Conservation (phyloP, 2,329 filamentous ascomycete species). For the Verruconis gallopava region DNA sequence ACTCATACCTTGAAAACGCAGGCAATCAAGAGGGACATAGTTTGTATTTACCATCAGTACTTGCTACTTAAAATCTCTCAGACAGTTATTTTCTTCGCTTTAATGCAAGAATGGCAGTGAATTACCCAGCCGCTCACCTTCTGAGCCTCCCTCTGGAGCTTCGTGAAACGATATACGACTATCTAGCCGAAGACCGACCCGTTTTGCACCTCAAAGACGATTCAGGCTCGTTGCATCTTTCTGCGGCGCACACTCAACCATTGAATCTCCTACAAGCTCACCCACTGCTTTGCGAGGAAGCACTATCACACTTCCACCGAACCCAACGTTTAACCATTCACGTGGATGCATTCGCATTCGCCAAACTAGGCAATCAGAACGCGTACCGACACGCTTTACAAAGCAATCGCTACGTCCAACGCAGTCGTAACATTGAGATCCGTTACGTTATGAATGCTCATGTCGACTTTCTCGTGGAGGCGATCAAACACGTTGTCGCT, state of each 20-base stretch:
- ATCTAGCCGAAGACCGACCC: neutral
- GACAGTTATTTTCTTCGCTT: no score
- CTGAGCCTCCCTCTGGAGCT: neutral
- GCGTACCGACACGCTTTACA: neutral
- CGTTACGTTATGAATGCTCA: neutral
- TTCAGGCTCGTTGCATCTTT: neutral
- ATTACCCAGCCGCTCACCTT: neutral
- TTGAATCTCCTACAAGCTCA: neutral
- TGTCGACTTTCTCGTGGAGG: neutral
- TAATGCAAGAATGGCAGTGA: no score
- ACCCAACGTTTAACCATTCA: neutral
- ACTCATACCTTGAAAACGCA: no score
- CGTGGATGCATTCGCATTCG: neutral
- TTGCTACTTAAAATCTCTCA: no score
- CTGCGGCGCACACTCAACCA: neutral
- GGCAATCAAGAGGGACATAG: no score
- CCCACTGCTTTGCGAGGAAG: neutral
- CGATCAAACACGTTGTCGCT: neutral
- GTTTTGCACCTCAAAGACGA: neutral
- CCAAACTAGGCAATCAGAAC: neutral
- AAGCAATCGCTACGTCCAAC: neutral
- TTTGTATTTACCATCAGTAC: no score
- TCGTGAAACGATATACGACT: neutral
- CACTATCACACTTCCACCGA: neutral
- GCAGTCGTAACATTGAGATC: neutral